Conservation (phyloP, 2,329 filamentous ascomycete species). For the Samsoniella hepiali region DNA sequence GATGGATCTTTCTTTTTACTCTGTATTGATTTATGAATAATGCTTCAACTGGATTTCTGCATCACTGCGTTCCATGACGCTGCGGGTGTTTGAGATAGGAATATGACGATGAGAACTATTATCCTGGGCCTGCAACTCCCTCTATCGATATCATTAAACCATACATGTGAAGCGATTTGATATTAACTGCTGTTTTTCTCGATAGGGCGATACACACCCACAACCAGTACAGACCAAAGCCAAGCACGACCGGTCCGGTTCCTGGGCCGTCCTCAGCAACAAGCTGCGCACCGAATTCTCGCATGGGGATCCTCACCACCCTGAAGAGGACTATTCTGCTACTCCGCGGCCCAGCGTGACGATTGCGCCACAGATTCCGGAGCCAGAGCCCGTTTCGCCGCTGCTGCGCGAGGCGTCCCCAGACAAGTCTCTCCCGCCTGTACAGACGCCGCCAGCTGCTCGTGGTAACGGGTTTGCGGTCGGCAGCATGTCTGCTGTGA, state of each 20-base stretch:
- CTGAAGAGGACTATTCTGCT: not conserved
- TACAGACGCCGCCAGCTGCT: not conserved
- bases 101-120: slow-evolving; percentile 36
- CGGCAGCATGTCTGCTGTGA: not conserved
- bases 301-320: slow-evolving; percentile 17
- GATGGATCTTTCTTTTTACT: slow-evolving; percentile 18
- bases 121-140: slow-evolving; percentile 23
- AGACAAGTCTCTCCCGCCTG: not conserved
- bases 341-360: slow-evolving; percentile 6
- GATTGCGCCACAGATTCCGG: slow-evolving; percentile 24
- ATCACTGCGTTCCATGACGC: slow-evolving; percentile 33
- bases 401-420: slow-evolving; percentile 26
- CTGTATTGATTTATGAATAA: slow-evolving; percentile 19
- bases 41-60: slow-evolving; percentile 28
- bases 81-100: slow-evolving; percentile 41
- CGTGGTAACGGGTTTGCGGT: not conserved
- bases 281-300: slow-evolving; percentile 25
- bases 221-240: slow-evolving; percentile 34
- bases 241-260: slow-evolving; percentile 41
- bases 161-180: slow-evolving; percentile 27
- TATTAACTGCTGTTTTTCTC: slow-evolving; percentile 36
- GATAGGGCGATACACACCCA: slow-evolving; percentile 36
- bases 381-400: slow-evolving; percentile 33
- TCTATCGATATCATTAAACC: slow-evolving; percentile 21
- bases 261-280: slow-evolving; percentile 43